Base-by-base conservation (phyloP, 228 moss, liverwort and hornwort genomes). In the Sphagnum magellanicum region DNA sequence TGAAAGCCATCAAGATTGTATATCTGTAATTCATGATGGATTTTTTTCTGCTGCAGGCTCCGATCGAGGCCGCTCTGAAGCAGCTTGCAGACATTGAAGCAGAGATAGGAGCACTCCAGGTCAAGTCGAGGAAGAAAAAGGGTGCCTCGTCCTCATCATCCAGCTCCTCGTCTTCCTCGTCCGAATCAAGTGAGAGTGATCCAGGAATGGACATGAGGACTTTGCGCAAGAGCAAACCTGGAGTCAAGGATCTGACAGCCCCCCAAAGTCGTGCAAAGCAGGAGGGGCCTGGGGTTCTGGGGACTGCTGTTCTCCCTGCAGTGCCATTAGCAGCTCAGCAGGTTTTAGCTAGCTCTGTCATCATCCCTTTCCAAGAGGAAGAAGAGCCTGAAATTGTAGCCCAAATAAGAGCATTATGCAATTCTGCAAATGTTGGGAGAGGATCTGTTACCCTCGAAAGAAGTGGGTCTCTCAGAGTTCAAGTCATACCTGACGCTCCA, bases 361-460 rank as follows among this genome's bases (percentile, higher is more conserved):
- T 32, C 32, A 32, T 32, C 32, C 32, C 32, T 32, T 32, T 2
- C 32, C 32, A 32, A 32, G 16, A 16, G 13, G 74, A 68, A 16
- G 74, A 83, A 5, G 83, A 83, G 68, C 80, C 65, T 53, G 68
- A 67, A 5, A 80, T 86, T 13, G 63, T 83, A 50, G 61, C 83
- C 5, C 80, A 83, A 63, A 80, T 82, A 9, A 75, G 86, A 79
- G 82, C 82, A 8, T 55, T 78, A 2, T 79, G 86, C 67, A 82
- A 70, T 74, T 76, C 77, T n/a, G 68, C 75, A 10, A 14, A 71
- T 5, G 13, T 17, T 32, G 17, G 73, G 63, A 47, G 16, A 50
- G 64, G 4, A 48, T 12, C 64, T 7, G 12, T 10, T 1, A 52
- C 6, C 16, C 15, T 17, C 4, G 55, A 55, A 50, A 67, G 13